These are phyloP conservation scores for Clausena lansium DNA, from an alignment of 345 rosid species.

Conservation along the genomic window DNA sequence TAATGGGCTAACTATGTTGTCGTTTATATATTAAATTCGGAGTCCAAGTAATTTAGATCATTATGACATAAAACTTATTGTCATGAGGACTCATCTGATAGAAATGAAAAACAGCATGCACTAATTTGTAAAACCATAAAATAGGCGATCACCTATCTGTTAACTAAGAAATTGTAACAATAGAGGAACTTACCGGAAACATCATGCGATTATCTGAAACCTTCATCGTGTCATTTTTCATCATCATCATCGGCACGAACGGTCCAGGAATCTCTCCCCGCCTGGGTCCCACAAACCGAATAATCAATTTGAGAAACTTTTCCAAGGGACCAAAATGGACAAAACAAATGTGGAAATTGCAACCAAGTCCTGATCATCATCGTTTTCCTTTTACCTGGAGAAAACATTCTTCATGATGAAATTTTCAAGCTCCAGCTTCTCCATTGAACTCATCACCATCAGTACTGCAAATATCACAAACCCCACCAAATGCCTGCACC, in stretches of 20 bases:
- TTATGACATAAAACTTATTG: too few relatives aligned
- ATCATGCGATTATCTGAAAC: conserved; percentile 29
- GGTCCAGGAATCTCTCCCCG: conserved; percentile 44
- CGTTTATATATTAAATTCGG: too few relatives aligned
- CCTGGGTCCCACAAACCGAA: conserved; percentile 30
- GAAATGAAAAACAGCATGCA: too few relatives aligned
- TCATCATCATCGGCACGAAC: conserved; percentile 37
- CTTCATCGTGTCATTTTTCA: conserved; percentile 24
- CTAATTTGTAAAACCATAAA: too few relatives aligned
- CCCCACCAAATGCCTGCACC: conserved; percentile 70
- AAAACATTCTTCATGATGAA: conserved; percentile 32
- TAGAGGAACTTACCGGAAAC: conserved; percentile 22
- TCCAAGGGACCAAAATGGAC: not conserved
- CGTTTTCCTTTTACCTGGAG: conserved; percentile 41
- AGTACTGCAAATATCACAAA: conserved; percentile 66
- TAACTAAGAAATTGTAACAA: too few relatives aligned
- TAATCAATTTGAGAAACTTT: not conserved
- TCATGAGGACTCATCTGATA: too few relatives aligned
- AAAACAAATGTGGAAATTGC: not conserved
- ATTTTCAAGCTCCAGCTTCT: conserved; percentile 52
- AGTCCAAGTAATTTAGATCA: too few relatives aligned
- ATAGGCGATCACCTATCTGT: too few relatives aligned
- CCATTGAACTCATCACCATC: conserved; percentile 61
- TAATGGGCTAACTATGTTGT: too few relatives aligned
- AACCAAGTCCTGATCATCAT: not conserved